phyloP scores from a whole-genome alignment of 2,329 filamentous ascomycete species.

The Fusarium sp. region DNA sequence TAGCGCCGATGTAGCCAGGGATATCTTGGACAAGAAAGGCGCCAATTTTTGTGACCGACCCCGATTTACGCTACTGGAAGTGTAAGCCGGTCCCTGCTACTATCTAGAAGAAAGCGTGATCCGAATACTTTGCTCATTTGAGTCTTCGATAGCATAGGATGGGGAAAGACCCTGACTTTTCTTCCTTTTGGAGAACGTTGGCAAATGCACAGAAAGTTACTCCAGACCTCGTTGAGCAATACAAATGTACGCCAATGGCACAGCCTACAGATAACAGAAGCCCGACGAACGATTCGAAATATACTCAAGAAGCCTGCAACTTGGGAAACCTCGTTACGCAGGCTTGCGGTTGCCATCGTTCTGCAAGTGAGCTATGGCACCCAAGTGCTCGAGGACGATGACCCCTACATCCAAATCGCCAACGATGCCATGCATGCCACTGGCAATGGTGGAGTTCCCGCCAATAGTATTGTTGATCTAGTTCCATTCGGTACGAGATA shows the following conservation, averaged over 20 bases:
- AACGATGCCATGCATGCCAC: slow-evolving; percentile 48
- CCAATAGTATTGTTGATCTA: slow-evolving; percentile 55
- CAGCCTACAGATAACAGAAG: slow-evolving; percentile 39
- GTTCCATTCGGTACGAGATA: slow-evolving; percentile 51
- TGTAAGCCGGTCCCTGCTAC: slow-evolving; percentile 37
- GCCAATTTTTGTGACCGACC: slow-evolving; percentile 58
- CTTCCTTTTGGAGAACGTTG: slow-evolving; percentile 55
- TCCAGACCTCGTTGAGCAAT: slow-evolving; percentile 56
- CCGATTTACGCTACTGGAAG: slow-evolving; percentile 53
- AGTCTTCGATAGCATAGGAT: slow-evolving; percentile 51
- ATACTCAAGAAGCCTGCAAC: slow-evolving; percentile 32
- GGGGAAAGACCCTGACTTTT: slow-evolving; percentile 59
- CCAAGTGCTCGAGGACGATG: slow-evolving; percentile 43
- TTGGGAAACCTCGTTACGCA: slow-evolving; percentile 44
- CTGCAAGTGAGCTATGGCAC: slow-evolving; percentile 48
- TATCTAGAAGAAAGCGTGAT: background rate
- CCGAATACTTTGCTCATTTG: background rate
- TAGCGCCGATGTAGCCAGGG: slow-evolving; percentile 48
- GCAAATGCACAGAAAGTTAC: slow-evolving; percentile 54
- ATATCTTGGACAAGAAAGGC: slow-evolving; percentile 57
- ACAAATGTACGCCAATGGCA: slow-evolving; percentile 47
- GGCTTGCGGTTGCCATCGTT: slow-evolving; percentile 48
- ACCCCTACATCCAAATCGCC: slow-evolving; percentile 47
- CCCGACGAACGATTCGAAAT: slow-evolving; percentile 32
- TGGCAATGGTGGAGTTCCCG: slow-evolving; percentile 46